phyloP scores from a whole-genome alignment of 2,329 filamentous ascomycete species.

The Arthrinium phaeospermum region DNA sequence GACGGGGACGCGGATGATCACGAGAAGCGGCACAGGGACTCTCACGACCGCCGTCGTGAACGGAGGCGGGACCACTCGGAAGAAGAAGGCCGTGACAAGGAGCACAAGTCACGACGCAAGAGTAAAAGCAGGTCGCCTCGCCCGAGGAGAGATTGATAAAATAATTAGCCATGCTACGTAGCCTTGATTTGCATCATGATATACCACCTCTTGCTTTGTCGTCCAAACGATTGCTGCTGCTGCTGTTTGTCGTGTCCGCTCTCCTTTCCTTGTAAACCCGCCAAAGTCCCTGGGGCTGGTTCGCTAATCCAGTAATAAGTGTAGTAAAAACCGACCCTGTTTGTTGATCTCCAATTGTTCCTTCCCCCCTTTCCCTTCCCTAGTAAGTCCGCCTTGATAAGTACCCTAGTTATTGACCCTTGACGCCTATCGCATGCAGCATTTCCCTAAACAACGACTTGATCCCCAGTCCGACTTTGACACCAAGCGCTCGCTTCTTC shows the following conservation, averaged over 20 bases:
- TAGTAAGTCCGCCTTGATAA: not conserved
- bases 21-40: conserved; percentile 30
- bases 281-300: not conserved
- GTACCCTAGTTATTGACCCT: not conserved
- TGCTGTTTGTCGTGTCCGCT: not conserved
- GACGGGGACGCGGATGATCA: conserved; percentile 34
- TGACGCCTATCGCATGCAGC: conserved; percentile 20
- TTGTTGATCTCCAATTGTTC: conserved; percentile 5
- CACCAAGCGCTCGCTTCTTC: not conserved
- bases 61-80: conserved; percentile 21
- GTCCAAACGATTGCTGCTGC: not conserved
- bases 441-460: not conserved
- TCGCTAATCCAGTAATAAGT: conserved; percentile 15
- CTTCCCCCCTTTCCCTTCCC: not conserved
- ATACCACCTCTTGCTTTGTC: not conserved
- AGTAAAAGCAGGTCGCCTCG: conserved; percentile 53
- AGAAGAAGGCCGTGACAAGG: conserved; percentile 28
- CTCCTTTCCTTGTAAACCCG: not conserved
- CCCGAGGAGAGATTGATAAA: conserved; percentile 31
- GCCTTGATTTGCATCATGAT: conserved; percentile 8
- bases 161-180: conserved; percentile 5
- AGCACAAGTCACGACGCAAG: conserved; percentile 37
- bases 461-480: not conserved
- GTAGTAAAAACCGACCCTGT: conserved; percentile 4
- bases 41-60: not conserved